phyloP scores from a whole-genome alignment of 176 grass and related monocot genomes.

The Calamus simplicifolius region DNA sequence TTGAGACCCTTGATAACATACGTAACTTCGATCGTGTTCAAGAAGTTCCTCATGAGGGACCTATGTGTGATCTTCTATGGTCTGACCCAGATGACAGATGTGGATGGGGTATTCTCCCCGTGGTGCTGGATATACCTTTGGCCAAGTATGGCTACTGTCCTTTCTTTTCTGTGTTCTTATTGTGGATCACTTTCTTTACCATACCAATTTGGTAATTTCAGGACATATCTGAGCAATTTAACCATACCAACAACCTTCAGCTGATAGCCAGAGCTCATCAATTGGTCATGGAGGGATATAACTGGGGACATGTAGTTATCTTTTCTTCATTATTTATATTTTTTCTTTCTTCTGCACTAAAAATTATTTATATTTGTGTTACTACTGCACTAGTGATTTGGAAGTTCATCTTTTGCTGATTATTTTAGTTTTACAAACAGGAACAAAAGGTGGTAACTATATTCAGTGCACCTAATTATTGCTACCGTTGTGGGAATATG shows the following conservation, averaged over 20 bases:
- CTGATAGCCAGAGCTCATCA: conserved; percentile 97
- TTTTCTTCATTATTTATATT: background rate
- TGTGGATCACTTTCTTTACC: background rate
- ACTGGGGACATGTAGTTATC: conserved; percentile 83
- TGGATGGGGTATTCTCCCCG: conserved; percentile 98
- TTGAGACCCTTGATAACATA: conserved; percentile 91
- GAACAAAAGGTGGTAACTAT: conserved; percentile 98
- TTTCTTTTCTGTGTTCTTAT: background rate
- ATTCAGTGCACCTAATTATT: conserved; percentile 99
- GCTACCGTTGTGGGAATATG: conserved; percentile 96
- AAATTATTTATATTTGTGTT: background rate
- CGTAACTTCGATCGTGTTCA: conserved; percentile 87
- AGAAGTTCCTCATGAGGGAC: conserved; percentile 97
- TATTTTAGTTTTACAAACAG: conserved; percentile 33
- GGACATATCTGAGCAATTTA: conserved; percentile 99
- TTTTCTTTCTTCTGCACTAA: background rate
- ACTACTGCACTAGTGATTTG: too few relatives aligned
- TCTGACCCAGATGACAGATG: conserved; percentile 93
- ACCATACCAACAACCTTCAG: conserved; percentile 86
- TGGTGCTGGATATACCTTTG: conserved; percentile 95
- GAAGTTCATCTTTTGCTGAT: too few relatives aligned
- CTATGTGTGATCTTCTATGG: conserved; percentile 99
- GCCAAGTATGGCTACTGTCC: conserved; percentile 43
- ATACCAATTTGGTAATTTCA: conserved; percentile 25
- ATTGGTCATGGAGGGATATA: conserved; percentile 93